phyloP scores from a whole-genome alignment of 2,329 filamentous ascomycete species.

The Pyrenochaeta sp. region DNA sequence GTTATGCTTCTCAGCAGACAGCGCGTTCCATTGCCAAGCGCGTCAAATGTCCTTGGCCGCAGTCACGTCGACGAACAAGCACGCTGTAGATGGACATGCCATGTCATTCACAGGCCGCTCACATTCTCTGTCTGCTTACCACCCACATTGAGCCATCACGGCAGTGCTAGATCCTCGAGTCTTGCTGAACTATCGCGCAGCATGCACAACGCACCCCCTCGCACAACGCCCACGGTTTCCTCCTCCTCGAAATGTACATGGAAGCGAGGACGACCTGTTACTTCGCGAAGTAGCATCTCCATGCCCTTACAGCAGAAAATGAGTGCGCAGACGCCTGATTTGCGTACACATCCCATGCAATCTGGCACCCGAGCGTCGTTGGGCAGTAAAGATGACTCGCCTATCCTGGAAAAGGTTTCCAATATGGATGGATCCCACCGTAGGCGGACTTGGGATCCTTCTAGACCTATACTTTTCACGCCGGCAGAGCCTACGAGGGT shows the following conservation, averaged over 20 bases:
- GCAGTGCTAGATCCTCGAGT: too few relatives aligned
- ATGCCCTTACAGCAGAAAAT: slow-evolving; percentile 2
- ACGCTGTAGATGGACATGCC: slow-evolving; percentile 1
- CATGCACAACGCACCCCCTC: slow-evolving; percentile 13
- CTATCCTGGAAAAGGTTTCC: too few relatives aligned
- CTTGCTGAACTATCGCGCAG: too few relatives aligned
- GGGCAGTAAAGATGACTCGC: not conserved
- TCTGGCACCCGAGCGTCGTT: not conserved
- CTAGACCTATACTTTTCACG: slow-evolving; percentile 17
- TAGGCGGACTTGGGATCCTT: slow-evolving; percentile 8
- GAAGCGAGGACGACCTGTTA: slow-evolving; percentile 28
- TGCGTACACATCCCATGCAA: not conserved
- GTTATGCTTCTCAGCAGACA: slow-evolving; percentile 42
- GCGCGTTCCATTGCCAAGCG: slow-evolving; percentile 37
- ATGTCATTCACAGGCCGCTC: too few relatives aligned
- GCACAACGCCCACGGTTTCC: slow-evolving; percentile 5
- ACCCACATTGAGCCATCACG: too few relatives aligned
- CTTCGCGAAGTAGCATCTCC: slow-evolving; percentile 10
- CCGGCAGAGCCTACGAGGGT: slow-evolving; percentile 3
- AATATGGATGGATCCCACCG: slow-evolving; percentile 5
- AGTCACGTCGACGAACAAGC: slow-evolving; percentile 18
- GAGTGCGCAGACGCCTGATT: not conserved
- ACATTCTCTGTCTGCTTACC: too few relatives aligned
- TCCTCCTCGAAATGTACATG: slow-evolving; percentile 19
- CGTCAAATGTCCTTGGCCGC: slow-evolving; percentile 23